Conservation (phyloP, 495 filamentous ascomycete species). For the Geopyxis carbonaria region DNA sequence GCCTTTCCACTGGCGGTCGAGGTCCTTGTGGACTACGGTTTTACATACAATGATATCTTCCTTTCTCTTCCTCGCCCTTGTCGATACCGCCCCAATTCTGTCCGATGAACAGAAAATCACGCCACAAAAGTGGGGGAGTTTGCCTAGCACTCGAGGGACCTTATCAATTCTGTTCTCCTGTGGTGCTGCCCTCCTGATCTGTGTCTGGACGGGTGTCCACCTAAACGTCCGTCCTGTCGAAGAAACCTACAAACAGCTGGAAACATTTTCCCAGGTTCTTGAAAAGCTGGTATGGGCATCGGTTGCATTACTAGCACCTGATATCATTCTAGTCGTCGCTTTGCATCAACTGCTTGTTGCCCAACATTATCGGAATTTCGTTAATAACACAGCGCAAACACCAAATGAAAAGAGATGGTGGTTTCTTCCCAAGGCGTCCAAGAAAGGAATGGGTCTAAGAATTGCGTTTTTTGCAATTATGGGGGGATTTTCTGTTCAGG, state of each 20-base stretch:
- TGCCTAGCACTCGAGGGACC: neutral
- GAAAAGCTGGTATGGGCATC: neutral
- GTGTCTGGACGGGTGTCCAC: neutral
- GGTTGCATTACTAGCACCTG: neutral
- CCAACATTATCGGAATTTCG: neutral
- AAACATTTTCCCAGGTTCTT: neutral
- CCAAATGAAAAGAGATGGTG: neutral
- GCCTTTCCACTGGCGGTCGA: too few species aligned
- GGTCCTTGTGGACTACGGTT: too few species aligned
- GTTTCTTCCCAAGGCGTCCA: neutral
- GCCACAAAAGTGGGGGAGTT: neutral
- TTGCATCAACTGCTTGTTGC: conserved; percentile 2
- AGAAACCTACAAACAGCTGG: neutral
- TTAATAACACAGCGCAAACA: neutral
- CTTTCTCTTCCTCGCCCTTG: neutral
- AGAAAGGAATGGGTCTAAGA: neutral
- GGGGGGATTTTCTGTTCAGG: neutral
- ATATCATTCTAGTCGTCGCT: neutral
- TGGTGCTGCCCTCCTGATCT: neutral
- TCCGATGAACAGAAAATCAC: neutral
- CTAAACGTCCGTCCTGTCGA: neutral
- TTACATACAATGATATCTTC: too few species aligned
- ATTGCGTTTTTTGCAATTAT: neutral
- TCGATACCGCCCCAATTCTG: neutral
- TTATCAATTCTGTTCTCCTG: neutral